phyloP scores from a whole-genome alignment of 345 rosid genomes.

The Anastatica hierochuntica region DNA sequence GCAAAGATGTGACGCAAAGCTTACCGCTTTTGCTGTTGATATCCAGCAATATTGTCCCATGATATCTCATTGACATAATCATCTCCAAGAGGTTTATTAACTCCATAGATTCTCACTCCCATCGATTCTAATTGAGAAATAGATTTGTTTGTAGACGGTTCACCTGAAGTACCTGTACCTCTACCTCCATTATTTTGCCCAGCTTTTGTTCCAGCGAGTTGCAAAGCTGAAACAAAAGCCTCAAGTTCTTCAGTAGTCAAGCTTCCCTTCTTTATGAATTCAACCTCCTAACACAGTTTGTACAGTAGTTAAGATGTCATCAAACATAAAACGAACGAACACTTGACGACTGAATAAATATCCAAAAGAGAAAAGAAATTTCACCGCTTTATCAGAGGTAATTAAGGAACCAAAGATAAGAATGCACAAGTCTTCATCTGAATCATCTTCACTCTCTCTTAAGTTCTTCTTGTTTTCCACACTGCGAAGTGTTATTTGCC shows the following conservation, averaged over 20 bases:
- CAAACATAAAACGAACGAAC: neutral
- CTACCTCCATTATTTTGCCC: slow-evolving; percentile 29
- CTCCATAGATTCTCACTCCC: slow-evolving; percentile 83
- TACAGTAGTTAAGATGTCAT: neutral
- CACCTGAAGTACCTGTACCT: slow-evolving; percentile 30
- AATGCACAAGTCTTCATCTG: slow-evolving; percentile 57
- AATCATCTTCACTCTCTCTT: slow-evolving; percentile 22
- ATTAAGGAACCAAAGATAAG: slow-evolving; percentile 68
- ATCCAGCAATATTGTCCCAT: slow-evolving; percentile 92
- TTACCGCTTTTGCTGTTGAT: slow-evolving; percentile 67
- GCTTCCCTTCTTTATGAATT: slow-evolving; percentile 75
- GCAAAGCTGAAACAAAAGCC: slow-evolving; percentile 73
- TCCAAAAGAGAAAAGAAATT: slow-evolving; percentile 20
- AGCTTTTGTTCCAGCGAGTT: slow-evolving; percentile 47
- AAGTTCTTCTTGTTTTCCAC: slow-evolving; percentile 39
- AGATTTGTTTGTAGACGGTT: slow-evolving; percentile 40
- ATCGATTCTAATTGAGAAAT: slow-evolving; percentile 55
- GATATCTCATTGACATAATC: slow-evolving; percentile 45
- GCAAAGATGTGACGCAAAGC: slow-evolving; percentile 4
- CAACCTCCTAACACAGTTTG: slow-evolving; percentile 59
- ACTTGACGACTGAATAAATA: neutral
- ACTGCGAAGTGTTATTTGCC: slow-evolving; percentile 70
- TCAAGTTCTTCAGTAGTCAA: slow-evolving; percentile 65
- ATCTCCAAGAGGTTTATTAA: slow-evolving; percentile 38
- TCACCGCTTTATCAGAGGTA: slow-evolving; percentile 63